A percentile compares a stretch with the other conserved stretches of the same genome.
phyloP scores from a whole-genome alignment of 768 basidiomycete species.

The Boletellus ananas region DNA sequence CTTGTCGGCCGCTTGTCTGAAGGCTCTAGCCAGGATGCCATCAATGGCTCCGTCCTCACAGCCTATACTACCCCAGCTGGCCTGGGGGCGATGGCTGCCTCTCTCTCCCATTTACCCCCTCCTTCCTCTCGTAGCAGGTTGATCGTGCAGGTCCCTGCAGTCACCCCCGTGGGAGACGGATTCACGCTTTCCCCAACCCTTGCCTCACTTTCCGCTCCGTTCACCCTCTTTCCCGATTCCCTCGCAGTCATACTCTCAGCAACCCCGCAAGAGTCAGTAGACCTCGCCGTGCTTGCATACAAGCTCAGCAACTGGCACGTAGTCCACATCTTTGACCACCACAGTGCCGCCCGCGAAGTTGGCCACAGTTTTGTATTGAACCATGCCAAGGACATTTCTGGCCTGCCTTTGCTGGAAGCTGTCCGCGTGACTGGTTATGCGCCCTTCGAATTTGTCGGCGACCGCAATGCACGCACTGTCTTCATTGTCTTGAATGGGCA shows the following conservation, averaged over 20 bases:
- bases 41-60: slow-evolving; percentile 58
- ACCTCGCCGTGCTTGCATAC: slow-evolving; percentile 77
- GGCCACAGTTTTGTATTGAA: slow-evolving; percentile 49
- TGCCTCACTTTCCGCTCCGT: slow-evolving; percentile 56
- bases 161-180: slow-evolving; percentile 58
- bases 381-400: slow-evolving; percentile 27
- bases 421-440: slow-evolving; percentile 58
- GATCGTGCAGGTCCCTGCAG: slow-evolving; percentile 79
- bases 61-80: slow-evolving; percentile 84
- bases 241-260: slow-evolving; percentile 78
- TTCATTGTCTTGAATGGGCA: slow-evolving; percentile 76
- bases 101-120: slow-evolving; percentile 67
- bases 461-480: slow-evolving; percentile 56
- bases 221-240: slow-evolving; percentile 59
- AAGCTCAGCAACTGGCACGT: slow-evolving; percentile 62
- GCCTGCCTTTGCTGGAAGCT: slow-evolving; percentile 42
- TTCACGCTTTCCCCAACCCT: slow-evolving; percentile 78
- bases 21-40: slow-evolving; percentile 67
- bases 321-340: slow-evolving; percentile 89
- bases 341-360: slow-evolving; percentile 72
- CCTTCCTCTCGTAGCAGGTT: slow-evolving; percentile 63
- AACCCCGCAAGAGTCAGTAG: slow-evolving; percentile 76
- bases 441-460: slow-evolving; percentile 77
- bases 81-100: slow-evolving; percentile 76
- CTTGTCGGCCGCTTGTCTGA: slow-evolving; percentile 78